phyloP scores from a whole-genome alignment of 148 eudicot species.

The Bassia scoparia region DNA sequence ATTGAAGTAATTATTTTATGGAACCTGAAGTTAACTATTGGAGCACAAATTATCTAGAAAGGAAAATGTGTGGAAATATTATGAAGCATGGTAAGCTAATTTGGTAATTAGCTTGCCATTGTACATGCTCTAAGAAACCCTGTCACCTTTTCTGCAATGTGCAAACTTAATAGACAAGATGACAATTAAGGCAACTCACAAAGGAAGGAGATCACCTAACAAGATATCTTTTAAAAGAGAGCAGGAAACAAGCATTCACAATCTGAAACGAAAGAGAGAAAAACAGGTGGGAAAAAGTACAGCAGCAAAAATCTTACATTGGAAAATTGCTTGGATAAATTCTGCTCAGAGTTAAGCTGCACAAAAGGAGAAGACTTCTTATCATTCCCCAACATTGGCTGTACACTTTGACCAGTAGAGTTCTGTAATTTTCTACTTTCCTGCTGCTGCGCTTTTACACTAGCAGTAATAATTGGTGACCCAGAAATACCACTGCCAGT shows the following conservation, averaged over 20 bases:
- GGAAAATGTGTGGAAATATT: too few species aligned
- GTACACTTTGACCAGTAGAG: slow-evolving; percentile 24
- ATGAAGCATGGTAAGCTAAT: too few species aligned
- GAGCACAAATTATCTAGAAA: too few species aligned
- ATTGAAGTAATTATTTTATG: too few species aligned
- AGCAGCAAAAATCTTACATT: slow-evolving; percentile 43
- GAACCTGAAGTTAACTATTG: too few species aligned
- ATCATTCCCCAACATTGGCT: slow-evolving; percentile 31
- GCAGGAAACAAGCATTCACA: not conserved
- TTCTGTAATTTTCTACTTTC: slow-evolving; percentile 32
- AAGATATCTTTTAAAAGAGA: not conserved
- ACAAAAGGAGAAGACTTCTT: slow-evolving; percentile 35
- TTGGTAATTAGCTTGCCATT: too few species aligned
- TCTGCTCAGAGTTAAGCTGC: slow-evolving; percentile 40
- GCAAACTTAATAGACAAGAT: not conserved
- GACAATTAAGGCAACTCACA: not conserved
- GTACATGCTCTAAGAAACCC: not conserved
- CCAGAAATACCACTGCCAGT: slow-evolving; percentile 23
- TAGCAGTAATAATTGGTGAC: slow-evolving; percentile 23
- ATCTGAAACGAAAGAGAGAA: not conserved
- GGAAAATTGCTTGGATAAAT: slow-evolving; percentile 49
- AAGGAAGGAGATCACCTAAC: not conserved
- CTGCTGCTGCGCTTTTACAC: slow-evolving; percentile 29
- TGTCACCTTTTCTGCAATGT: not conserved
- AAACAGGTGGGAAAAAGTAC: not conserved